Conservation (phyloP, 2,329 filamentous ascomycete genomes). For the Venturia effusa region DNA sequence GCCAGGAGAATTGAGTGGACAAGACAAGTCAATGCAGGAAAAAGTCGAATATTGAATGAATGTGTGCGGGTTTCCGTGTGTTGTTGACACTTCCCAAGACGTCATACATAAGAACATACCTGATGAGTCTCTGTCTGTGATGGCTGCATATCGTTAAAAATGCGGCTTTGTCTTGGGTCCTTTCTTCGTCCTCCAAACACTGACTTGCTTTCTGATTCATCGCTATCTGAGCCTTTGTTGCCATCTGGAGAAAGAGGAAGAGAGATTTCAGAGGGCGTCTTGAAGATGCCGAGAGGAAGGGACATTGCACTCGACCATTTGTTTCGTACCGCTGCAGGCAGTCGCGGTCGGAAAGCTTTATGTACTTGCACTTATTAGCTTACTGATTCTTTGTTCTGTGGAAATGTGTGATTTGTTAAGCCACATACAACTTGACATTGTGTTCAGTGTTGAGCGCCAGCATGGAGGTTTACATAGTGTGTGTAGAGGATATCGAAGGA, state of each 20-base stretch:
- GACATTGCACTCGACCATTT: background rate
- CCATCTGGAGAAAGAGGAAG: background rate
- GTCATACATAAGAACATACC: conserved; percentile 4
- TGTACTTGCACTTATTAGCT: background rate
- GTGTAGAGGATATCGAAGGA: background rate
- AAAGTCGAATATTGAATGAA: background rate
- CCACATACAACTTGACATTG: background rate
- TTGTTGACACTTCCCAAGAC: background rate
- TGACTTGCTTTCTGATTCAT: background rate
- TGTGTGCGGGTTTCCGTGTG: background rate
- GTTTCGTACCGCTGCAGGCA: background rate
- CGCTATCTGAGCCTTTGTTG: background rate
- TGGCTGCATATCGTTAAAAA: conserved; percentile 4
- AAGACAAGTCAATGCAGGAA: background rate
- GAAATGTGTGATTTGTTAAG: background rate
- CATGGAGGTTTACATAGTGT: background rate
- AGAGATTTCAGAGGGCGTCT: background rate
- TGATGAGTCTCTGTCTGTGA: background rate
- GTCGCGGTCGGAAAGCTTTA: background rate
- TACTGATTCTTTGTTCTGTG: background rate
- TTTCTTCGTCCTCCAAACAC: background rate
- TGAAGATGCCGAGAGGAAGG: conserved; percentile 1
- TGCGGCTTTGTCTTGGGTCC: background rate
- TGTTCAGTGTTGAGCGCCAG: background rate
- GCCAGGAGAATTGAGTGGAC: background rate